Evolutionary conservation across 805 yeast genomes (phyloP).

Genomic region (Candida nitratophila): DNA sequence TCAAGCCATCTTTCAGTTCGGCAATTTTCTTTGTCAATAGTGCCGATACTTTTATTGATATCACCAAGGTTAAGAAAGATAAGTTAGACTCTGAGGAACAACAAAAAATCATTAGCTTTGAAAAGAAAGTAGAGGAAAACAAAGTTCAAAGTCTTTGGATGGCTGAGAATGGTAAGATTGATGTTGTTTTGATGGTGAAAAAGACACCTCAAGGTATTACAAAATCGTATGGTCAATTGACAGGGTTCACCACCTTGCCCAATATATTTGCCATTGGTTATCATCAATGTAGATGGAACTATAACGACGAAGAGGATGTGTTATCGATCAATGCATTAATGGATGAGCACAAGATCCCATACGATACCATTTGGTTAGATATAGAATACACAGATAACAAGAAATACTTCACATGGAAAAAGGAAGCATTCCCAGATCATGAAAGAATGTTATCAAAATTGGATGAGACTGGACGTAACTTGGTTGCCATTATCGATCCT

Average conservation of each 20-base stretch:
- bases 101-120: conserved; percentile 2
- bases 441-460: conserved; percentile 56
- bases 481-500: conserved; percentile 87
- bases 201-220: conserved; percentile 49
- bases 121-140: not conserved
- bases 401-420: conserved; percentile 90
- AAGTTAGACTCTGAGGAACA: conserved; percentile 2
- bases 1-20: conserved; percentile 46
- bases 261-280: conserved; percentile 76
- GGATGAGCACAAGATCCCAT: conserved; percentile 72
- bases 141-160: conserved; percentile 72
- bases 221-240: conserved; percentile 53
- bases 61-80: conserved; percentile 30
- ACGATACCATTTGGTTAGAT: conserved; percentile 92
- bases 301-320: conserved; percentile 82
- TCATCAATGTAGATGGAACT: conserved; percentile 98
- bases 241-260: conserved; percentile 74
- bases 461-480: conserved; percentile 66
- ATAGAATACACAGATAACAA: conserved; percentile 84
- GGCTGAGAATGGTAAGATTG: conserved; percentile 82
- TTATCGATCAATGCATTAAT: conserved; percentile 60
- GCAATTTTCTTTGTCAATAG: conserved; percentile 90
- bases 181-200: conserved; percentile 60
- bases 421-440: conserved; percentile 67
- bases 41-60: conserved; percentile 88